phyloP scores from a whole-genome alignment of 169 alveolate species.

The Plasmodium adleri region DNA sequence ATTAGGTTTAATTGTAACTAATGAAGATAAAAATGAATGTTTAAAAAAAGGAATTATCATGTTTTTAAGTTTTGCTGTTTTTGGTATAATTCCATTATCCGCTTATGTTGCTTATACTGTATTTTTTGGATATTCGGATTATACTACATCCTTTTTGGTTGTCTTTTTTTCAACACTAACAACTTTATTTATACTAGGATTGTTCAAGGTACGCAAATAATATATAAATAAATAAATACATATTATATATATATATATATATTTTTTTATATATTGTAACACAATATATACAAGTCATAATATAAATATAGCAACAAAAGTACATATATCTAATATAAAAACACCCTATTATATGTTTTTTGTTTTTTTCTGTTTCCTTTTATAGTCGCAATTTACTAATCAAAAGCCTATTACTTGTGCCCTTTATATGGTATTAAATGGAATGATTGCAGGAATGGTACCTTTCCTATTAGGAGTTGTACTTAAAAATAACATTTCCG shows the following conservation, averaged over 20 bases:
- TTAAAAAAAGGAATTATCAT: constrained; percentile 87
- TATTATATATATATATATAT: not conserved
- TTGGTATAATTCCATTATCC: constrained; percentile 91
- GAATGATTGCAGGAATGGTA: constrained; percentile 87
- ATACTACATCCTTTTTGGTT: constrained; percentile 80
- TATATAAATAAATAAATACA: not conserved
- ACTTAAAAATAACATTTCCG: constrained; percentile 77
- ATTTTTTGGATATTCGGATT: constrained; percentile 51
- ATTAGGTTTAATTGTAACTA: constrained; percentile 87
- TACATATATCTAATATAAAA: not conserved
- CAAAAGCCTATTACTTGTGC: constrained; percentile 86
- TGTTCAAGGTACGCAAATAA: constrained; percentile 80
- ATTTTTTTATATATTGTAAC: not conserved
- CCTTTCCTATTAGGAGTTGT: constrained; percentile 86
- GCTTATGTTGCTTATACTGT: constrained; percentile 86
- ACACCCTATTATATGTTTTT: no score
- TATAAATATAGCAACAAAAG: not conserved
- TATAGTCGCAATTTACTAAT: constrained; percentile 86
- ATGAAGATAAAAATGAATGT: constrained; percentile 85
- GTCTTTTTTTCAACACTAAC: constrained; percentile 83
- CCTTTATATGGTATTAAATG: constrained; percentile 86
- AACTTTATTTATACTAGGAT: constrained; percentile 85
- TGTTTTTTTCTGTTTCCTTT: not conserved
- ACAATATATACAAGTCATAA: not conserved
- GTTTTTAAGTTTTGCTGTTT: constrained; percentile 89